Conservation (phyloP, 208 protist species). For the Trichomonas tenax region DNA sequence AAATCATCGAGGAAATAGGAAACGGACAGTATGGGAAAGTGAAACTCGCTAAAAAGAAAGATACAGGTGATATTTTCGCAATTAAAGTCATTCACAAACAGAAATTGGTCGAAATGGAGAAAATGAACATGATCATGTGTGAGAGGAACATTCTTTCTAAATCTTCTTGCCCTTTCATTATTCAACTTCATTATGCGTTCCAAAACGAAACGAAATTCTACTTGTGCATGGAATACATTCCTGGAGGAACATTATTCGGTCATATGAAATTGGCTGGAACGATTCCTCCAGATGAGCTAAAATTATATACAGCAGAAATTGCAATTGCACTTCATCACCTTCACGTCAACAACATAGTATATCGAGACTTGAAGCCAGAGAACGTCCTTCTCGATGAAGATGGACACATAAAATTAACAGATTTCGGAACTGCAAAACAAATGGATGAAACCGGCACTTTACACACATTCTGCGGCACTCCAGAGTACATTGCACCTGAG, state of each 20-base stretch:
- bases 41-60: no score
- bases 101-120: background rate
- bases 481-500: background rate
- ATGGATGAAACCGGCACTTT: background rate
- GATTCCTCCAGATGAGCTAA: background rate
- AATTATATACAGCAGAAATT: conserved; percentile 20
- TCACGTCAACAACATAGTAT: conserved; percentile 44
- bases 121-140: background rate
- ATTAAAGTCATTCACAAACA: conserved; percentile 46
- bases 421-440: conserved; percentile 27
- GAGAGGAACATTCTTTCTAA: background rate
- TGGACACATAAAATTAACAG: conserved; percentile 39
- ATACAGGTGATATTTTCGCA: conserved; percentile 27
- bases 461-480: conserved; percentile 8
- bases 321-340: conserved; percentile 38
- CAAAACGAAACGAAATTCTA: conserved; percentile 43
- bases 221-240: conserved; percentile 42
- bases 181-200: conserved; percentile 43
- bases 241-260: conserved; percentile 45
- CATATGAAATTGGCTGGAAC: conserved; percentile 34
- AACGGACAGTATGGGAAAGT: no score
- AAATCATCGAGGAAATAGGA: no score
- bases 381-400: conserved; percentile 49
- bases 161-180: conserved; percentile 39
- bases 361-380: conserved; percentile 53